These are phyloP conservation scores for Sporormia fimetaria DNA, from an alignment of 495 filamentous ascomycete genomes.

Conservation along the genomic window DNA sequence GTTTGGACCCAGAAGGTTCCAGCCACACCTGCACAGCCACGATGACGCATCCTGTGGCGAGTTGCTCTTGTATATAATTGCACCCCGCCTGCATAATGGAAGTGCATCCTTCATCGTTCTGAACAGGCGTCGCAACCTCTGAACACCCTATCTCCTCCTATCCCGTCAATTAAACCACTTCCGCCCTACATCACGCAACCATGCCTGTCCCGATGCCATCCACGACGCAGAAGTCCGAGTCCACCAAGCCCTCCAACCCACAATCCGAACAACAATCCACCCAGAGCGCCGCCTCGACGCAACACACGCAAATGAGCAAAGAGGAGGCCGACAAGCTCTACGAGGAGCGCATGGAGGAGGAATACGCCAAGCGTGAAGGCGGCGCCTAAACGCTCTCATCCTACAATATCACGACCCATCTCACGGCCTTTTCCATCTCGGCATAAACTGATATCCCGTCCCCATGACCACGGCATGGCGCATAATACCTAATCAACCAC, in stretches of 20 bases:
- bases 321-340: conserved; percentile 26
- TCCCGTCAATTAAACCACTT: neutral
- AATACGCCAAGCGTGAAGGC: conserved; percentile 29
- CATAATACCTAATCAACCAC: neutral
- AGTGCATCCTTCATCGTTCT: too few relatives aligned
- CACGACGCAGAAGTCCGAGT: conserved; percentile 4
- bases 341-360: conserved; percentile 29
- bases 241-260: too few relatives aligned
- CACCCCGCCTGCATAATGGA: too few relatives aligned
- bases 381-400: conserved; percentile 16
- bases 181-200: neutral
- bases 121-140: neutral
- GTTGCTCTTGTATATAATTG: neutral
- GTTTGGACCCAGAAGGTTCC: conserved; percentile 1
- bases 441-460: neutral
- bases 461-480: neutral
- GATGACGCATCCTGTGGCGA: neutral
- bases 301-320: conserved; percentile 15
- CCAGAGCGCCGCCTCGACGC: conserved; percentile 7
- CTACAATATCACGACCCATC: neutral
- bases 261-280: conserved; percentile 1
- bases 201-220: conserved; percentile 16
- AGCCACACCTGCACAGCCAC: conserved; percentile 14
- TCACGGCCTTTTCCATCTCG: neutral
- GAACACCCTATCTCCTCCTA: neutral